Conservation (phyloP, 2,329 filamentous ascomycete genomes). For the Ceratocystis alfenasii region DNA sequence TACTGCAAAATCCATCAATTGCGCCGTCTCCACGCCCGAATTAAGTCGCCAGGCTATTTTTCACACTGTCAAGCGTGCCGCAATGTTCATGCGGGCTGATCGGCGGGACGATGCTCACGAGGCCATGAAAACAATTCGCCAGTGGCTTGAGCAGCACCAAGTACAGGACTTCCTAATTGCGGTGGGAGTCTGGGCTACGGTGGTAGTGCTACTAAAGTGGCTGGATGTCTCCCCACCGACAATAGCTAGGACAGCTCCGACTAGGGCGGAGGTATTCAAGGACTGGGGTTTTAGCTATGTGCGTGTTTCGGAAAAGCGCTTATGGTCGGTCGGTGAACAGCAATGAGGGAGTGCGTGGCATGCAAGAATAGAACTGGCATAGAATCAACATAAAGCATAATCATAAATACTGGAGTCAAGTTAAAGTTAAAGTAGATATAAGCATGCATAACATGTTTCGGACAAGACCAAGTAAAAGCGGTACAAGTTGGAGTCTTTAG, state of each 20-base stretch:
- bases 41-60: neutral
- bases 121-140: neutral
- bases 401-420: neutral
- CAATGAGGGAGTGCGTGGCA: neutral
- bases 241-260: neutral
- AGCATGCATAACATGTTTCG: neutral
- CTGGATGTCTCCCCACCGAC: neutral
- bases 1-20: neutral
- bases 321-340: slow-evolving; percentile 1
- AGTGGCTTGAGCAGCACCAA: slow-evolving; percentile 1
- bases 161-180: slow-evolving; percentile 9
- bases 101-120: slow-evolving; percentile 1
- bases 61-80: neutral
- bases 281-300: slow-evolving; percentile 12
- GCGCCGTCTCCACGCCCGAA: neutral
- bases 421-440: neutral
- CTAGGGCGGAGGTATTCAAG: neutral
- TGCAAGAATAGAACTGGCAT: neutral
- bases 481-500: slow-evolving; percentile 8
- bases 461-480: neutral
- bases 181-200: slow-evolving; percentile 10
- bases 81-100: slow-evolving; percentile 9
- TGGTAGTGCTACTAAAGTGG: slow-evolving; percentile 5
- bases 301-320: neutral
- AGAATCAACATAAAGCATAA: neutral